Percentiles rank a stretch among this genome's conserved stretches.
These are phyloP conservation scores for Phaffomyces antillensis DNA, from an alignment of 805 yeast species.

Conservation along the genomic window DNA sequence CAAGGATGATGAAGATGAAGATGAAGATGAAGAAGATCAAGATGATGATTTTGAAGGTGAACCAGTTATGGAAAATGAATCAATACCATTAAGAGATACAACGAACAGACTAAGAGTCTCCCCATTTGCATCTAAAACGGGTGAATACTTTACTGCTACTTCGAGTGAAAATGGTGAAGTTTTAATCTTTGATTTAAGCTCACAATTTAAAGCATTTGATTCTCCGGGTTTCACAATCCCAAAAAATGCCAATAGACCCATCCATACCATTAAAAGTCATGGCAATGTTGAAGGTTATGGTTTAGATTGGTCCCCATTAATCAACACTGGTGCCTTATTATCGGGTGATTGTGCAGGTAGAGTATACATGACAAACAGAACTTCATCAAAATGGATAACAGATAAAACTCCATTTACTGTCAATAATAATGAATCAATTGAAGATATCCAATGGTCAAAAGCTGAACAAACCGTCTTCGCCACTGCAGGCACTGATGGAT, in stretches of 20 bases:
- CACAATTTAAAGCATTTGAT: conserved; percentile 78
- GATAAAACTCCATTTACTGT: conserved; percentile 70
- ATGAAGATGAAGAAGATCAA: conserved; percentile 66
- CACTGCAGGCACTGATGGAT: conserved; percentile 89
- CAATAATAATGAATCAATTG: conserved; percentile 69
- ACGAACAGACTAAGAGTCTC: conserved; percentile 85
- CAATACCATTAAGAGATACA: conserved; percentile 69
- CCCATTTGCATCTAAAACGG: conserved; percentile 66
- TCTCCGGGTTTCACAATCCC: conserved; percentile 81
- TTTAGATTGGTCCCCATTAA: conserved; percentile 90
- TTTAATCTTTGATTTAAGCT: conserved; percentile 69
- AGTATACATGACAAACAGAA: conserved; percentile 70
- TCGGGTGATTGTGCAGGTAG: conserved; percentile 89
- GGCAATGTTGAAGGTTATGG: conserved; percentile 98
- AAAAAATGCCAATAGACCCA: conserved; percentile 69
- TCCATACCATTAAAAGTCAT: conserved; percentile 75
- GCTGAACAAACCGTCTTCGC: conserved; percentile 92
- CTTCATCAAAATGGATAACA: conserved; percentile 74
- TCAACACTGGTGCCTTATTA: conserved; percentile 70
- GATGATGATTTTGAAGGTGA: conserved; percentile 68
- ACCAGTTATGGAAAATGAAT: conserved; percentile 83
- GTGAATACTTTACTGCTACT: conserved; percentile 81
- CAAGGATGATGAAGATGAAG: conserved; percentile 73
- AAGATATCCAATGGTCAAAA: conserved; percentile 95
- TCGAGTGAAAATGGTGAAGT: conserved; percentile 90